Evolutionary conservation across 2,329 filamentous ascomycete species (phyloP).

Genomic region (Alternaria ventricosa): DNA sequence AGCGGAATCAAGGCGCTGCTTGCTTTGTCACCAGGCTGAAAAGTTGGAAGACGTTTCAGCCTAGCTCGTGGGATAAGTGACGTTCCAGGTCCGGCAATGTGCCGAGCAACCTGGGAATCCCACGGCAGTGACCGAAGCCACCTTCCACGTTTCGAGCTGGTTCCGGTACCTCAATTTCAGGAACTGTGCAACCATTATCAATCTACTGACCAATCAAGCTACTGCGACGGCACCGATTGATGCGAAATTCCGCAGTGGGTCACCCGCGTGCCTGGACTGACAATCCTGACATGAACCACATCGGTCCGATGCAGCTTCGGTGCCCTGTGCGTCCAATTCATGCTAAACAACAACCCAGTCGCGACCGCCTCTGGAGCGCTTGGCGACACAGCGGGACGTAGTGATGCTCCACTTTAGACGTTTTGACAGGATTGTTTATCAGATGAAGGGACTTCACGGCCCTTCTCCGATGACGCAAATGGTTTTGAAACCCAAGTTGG

Average conservation of each 20-base stretch:
- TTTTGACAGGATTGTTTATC: slow-evolving; percentile 6
- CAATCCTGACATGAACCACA: slow-evolving; percentile 10
- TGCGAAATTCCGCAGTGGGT: neutral
- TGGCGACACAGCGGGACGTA: slow-evolving; percentile 12
- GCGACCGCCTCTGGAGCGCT: slow-evolving; percentile 9
- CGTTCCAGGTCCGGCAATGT: neutral
- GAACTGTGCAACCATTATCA: neutral
- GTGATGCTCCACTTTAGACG: slow-evolving; percentile 4
- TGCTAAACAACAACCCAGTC: slow-evolving; percentile 6
- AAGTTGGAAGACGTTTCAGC: neutral
- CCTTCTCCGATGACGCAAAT: slow-evolving; percentile 11
- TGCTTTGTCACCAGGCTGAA: neutral
- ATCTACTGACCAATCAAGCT: slow-evolving; percentile 1
- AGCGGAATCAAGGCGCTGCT: neutral
- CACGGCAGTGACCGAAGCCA: neutral
- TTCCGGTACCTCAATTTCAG: slow-evolving; percentile 7
- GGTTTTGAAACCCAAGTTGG: slow-evolving; percentile 9
- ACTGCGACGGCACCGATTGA: neutral
- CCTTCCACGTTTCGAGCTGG: slow-evolving; percentile 6
- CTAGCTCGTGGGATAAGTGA: neutral
- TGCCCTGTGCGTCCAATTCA: slow-evolving; percentile 12
- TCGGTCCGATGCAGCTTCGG: slow-evolving; percentile 15
- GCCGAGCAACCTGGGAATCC: neutral
- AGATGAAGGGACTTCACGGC: slow-evolving; percentile 4
- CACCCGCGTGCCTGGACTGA: slow-evolving; percentile 9